Evolutionary conservation across 2,329 filamentous ascomycete species (phyloP).

Genomic region (Fusarium protoensiforme): DNA sequence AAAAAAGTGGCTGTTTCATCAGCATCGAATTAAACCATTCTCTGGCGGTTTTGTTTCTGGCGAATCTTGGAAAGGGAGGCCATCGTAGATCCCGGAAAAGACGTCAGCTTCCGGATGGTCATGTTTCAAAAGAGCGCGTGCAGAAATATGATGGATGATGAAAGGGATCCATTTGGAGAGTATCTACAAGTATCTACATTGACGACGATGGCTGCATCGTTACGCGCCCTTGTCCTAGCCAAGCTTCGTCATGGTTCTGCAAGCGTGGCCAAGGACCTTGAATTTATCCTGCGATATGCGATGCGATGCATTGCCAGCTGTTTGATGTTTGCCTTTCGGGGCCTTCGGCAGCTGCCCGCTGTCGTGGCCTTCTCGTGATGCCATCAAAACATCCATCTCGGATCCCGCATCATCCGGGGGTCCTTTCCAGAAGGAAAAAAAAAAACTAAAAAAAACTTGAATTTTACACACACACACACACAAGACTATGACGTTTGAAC

Average conservation of each 20-base stretch:
- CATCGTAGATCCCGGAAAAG: constrained; percentile 29
- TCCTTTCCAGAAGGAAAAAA: no score
- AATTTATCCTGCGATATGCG: background rate
- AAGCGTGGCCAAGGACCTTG: background rate
- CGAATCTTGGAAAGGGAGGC: constrained; percentile 12
- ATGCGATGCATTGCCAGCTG: background rate
- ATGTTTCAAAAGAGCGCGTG: constrained; percentile 29
- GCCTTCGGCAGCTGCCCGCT: background rate
- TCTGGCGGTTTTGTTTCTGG: background rate
- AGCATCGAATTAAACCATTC: background rate
- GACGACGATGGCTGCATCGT: background rate
- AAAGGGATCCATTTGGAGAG: constrained; percentile 3
- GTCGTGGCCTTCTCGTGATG: background rate
- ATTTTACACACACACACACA: background rate
- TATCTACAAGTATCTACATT: constrained; percentile 1
- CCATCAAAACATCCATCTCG: no score
- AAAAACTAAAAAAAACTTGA: background rate
- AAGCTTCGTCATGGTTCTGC: background rate
- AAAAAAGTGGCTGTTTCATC: constrained; percentile 21
- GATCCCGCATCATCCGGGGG: no score
- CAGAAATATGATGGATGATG: background rate
- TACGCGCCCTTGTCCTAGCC: background rate
- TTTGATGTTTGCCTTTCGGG: background rate
- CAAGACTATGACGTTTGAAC: background rate
- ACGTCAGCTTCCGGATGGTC: constrained; percentile 28